Base-by-base conservation (phyloP, 768 basidiomycete species). In the Xerocomus potaroensis region DNA sequence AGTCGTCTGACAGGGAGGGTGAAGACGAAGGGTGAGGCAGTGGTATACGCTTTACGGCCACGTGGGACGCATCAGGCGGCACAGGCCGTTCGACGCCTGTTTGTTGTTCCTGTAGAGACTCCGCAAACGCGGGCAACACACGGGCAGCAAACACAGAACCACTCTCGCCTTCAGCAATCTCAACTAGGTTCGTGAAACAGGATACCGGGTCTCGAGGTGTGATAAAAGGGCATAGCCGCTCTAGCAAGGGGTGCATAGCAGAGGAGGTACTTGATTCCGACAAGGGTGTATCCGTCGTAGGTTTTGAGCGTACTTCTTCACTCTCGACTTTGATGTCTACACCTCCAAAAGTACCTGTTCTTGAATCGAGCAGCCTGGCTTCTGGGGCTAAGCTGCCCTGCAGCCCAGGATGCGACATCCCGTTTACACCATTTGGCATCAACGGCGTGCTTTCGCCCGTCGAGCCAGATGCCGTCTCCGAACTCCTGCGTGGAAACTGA, bases 101-200 rank as follows among this genome's bases (percentile, higher is more conserved):
- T 32, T 42, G 37, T 21, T 18, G 31, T 26, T 24, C 39, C 8
- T 37, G 31, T n/a, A 43, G 36, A 8, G 26, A 23, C 10, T 45
- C 40, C 10, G 43, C 63, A 59, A 32, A 41, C 4, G 47, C 55
- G 10, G 51, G 24, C 14, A 16, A 35, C 6, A 74, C 62, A 22
- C 62, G 60, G 2, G 75, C 77, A 14, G 72, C 69, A 48, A 68
- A 79, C 16, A 92, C 85, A 2, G 78, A 82, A 4, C 90, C 90
- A 33, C 78, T 84, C 59, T 91, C 89, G 26, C 90, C 88, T 61
- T 91, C 85, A 0, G 87, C 89, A 23, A 92, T 83, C 66, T 90
- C 89, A 44, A 76, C 77, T 37, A 90, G 68, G 50, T 87, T 79
- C 8, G 73, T 66, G 63, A 86, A 91, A 47, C 78, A 75, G 4